Evolutionary conservation across 805 yeast genomes (phyloP).

Genomic region (Lipomyces kockii): DNA sequence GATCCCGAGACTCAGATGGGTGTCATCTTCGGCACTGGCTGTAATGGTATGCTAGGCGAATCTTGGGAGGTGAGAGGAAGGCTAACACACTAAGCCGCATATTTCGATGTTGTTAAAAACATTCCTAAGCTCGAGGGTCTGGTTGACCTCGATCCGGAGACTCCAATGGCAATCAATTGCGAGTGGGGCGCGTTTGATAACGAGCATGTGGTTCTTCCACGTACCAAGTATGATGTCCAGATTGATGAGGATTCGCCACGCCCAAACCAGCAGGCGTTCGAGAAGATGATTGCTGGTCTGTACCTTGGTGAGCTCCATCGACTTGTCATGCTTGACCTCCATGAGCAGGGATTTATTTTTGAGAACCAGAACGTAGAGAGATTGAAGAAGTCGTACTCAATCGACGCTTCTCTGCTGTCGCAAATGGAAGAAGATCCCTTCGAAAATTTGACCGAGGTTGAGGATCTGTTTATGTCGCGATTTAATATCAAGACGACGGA

Average conservation of each 20-base stretch:
- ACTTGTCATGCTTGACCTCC: slow-evolving; percentile 73
- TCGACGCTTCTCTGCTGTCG: slow-evolving; percentile 91
- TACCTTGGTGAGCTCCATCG: slow-evolving; percentile 92
- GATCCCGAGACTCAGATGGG: slow-evolving; percentile 92
- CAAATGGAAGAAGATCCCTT: slow-evolving; percentile 86
- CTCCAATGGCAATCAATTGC: slow-evolving; percentile 95
- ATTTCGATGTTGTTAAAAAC: slow-evolving; percentile 73
- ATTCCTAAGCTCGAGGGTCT: slow-evolving; percentile 82
- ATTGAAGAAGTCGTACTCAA: slow-evolving; percentile 65
- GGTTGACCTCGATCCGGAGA: slow-evolving; percentile 64
- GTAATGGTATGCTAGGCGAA: slow-evolving; percentile 77
- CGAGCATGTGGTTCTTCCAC: slow-evolving; percentile 80
- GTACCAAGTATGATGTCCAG: slow-evolving; percentile 82
- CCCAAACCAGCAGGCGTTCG: slow-evolving; percentile 94
- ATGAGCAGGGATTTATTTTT: slow-evolving; percentile 68
- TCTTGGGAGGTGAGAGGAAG: too few relatives aligned
- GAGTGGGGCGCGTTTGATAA: slow-evolving; percentile 98
- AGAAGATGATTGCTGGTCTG: slow-evolving; percentile 97
- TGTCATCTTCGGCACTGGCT: slow-evolving; percentile 94
- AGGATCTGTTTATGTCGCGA: slow-evolving; percentile 61
- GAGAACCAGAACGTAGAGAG: slow-evolving; percentile 67
- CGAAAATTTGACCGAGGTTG: slow-evolving; percentile 78
- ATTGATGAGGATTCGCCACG: slow-evolving; percentile 89
- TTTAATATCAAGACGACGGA: slow-evolving; percentile 69
- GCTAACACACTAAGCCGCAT: slow-evolving; percentile 42